Percentiles rank a stretch among this genome's conserved stretches.
phyloP scores from a whole-genome alignment of 345 rosid species.

The Populus tremula region DNA sequence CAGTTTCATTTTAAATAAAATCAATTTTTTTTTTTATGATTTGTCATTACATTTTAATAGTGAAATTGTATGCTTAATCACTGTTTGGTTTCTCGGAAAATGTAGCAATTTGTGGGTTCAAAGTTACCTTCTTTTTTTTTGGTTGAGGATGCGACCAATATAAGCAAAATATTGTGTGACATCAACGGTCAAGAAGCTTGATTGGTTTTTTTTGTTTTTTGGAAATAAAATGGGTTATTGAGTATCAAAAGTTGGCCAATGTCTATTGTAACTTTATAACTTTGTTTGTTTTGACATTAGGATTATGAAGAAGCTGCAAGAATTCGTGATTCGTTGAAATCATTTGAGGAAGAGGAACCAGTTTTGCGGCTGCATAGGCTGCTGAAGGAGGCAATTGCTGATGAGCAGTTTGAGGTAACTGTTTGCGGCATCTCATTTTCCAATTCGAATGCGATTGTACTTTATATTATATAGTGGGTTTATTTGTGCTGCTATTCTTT shows the following conservation, averaged over 20 bases:
- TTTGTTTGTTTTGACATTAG: constrained; percentile 26
- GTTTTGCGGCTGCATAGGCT: constrained; percentile 48
- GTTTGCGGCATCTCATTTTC: not conserved
- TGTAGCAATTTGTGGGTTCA: not conserved
- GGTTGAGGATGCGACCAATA: not conserved
- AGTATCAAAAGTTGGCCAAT: not conserved
- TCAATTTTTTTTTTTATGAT: not conserved
- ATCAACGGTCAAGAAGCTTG: not conserved
- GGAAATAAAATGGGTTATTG: not conserved
- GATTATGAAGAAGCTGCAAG: constrained; percentile 71
- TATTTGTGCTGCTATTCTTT: not conserved
- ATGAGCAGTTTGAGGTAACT: constrained; percentile 63
- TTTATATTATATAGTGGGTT: not conserved
- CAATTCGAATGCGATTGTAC: not conserved
- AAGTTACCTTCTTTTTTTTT: not conserved
- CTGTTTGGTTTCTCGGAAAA: not conserved
- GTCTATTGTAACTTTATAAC: not conserved
- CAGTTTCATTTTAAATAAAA: not conserved
- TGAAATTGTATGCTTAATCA: not conserved
- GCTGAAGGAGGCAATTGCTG: constrained; percentile 50
- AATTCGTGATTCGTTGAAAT: constrained; percentile 56
- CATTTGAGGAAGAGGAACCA: constrained; percentile 69
- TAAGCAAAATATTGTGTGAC: not conserved
- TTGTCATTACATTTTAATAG: not conserved
- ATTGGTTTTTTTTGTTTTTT: too few species aligned